Conservation (phyloP, 2,329 filamentous ascomycete species). For the Claviceps maximensis region DNA sequence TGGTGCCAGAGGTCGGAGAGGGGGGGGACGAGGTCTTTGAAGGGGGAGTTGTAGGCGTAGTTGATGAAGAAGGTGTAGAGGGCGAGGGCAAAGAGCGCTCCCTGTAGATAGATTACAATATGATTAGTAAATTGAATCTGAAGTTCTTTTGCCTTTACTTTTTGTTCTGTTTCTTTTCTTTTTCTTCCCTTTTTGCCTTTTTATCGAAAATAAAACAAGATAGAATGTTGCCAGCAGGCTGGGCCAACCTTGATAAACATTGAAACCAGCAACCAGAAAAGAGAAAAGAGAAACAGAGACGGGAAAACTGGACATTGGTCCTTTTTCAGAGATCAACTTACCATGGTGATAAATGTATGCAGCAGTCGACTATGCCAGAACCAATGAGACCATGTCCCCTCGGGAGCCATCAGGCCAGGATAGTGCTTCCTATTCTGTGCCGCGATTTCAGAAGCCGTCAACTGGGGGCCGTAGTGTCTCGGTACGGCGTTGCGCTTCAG, state of each 20-base stretch:
- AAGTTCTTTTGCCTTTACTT: too few relatives aligned
- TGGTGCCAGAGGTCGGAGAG: constrained; percentile 54
- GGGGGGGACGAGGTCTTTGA: constrained; percentile 63
- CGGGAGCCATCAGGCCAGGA: constrained; percentile 76
- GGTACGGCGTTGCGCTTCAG: constrained; percentile 43
- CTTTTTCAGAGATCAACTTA: constrained; percentile 27
- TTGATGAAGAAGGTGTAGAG: constrained; percentile 62
- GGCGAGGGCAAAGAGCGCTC: constrained; percentile 57
- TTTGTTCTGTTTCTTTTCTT: background rate
- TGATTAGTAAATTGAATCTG: background rate
- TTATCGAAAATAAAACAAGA: too few relatives aligned
- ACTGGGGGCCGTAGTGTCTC: constrained; percentile 60
- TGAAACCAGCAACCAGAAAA: background rate
- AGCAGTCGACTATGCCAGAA: constrained; percentile 67
- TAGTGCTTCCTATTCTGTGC: constrained; percentile 61
- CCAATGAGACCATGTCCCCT: constrained; percentile 71
- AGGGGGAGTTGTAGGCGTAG: constrained; percentile 69
- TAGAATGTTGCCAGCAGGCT: too few relatives aligned
- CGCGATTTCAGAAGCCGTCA: constrained; percentile 51
- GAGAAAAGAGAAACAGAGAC: background rate
- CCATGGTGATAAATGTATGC: constrained; percentile 74
- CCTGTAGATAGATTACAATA: constrained; percentile 26
- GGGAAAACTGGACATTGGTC: background rate
- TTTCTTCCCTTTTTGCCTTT: too few relatives aligned
- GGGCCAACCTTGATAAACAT: background rate